phyloP scores from a whole-genome alignment of 805 yeast genomes.

The Pichia kluyveri region DNA sequence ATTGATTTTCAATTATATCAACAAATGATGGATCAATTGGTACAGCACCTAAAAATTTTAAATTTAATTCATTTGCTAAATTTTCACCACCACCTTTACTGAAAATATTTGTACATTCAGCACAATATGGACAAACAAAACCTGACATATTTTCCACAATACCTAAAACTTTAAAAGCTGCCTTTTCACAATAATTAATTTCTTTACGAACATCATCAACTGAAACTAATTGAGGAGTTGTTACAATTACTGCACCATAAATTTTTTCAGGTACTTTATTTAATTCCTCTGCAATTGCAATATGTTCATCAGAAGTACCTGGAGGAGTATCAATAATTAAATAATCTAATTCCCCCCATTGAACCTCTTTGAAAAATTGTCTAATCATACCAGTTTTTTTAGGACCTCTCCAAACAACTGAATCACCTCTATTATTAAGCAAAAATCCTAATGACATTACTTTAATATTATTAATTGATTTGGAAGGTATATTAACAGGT shows the following conservation, averaged over 20 bases:
- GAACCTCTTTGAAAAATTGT: slow-evolving; percentile 84
- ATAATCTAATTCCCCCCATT: slow-evolving; percentile 80
- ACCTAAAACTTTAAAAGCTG: slow-evolving; percentile 71
- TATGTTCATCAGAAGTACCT: slow-evolving; percentile 97
- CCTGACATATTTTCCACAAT: slow-evolving; percentile 96
- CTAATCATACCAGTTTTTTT: slow-evolving; percentile 96
- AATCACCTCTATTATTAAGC: slow-evolving; percentile 72
- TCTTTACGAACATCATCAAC: slow-evolving; percentile 93
- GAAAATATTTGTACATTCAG: slow-evolving; percentile 86
- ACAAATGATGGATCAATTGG: slow-evolving; percentile 94
- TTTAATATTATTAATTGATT: slow-evolving; percentile 25
- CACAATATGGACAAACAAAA: slow-evolving; percentile 87
- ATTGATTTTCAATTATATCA: slow-evolving; percentile 72
- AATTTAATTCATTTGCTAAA: slow-evolving; percentile 50
- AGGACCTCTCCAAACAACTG: slow-evolving; percentile 98
- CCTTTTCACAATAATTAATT: slow-evolving; percentile 84
- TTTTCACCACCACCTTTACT: slow-evolving; percentile 85
- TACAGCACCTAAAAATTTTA: slow-evolving; percentile 74
- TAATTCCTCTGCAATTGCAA: slow-evolving; percentile 89
- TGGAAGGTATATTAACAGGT: slow-evolving; percentile 53
- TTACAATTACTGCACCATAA: slow-evolving; percentile 91
- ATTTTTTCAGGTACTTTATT: slow-evolving; percentile 47
- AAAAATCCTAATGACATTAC: slow-evolving; percentile 87
- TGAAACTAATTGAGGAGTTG: slow-evolving; percentile 93
- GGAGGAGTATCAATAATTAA: slow-evolving; percentile 95